Percentiles rank a stretch among this genome's conserved stretches.
phyloP scores from a whole-genome alignment of 371 early-diverging fungal genomes.

The Mucor piriformis region DNA sequence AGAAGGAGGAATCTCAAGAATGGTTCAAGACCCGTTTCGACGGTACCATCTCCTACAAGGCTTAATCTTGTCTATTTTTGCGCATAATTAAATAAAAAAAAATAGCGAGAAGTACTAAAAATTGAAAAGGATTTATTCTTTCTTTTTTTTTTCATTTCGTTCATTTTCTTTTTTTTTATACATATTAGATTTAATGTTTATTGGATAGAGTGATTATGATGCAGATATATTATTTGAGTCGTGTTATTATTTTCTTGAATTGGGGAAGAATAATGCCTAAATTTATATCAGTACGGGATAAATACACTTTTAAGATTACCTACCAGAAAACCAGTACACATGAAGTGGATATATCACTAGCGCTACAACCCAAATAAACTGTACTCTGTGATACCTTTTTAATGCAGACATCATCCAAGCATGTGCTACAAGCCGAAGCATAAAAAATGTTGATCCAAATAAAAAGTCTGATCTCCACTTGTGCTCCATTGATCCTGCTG shows the following conservation, averaged over 20 bases:
- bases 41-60: slow-evolving; percentile 20
- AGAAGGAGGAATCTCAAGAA: slow-evolving; percentile 54
- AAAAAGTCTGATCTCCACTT: slow-evolving; percentile 27
- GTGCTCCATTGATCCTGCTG: slow-evolving; percentile 26
- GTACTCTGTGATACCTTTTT: slow-evolving; percentile 28
- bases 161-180: not conserved
- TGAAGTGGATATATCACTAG: slow-evolving; percentile 33
- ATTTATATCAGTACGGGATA: not conserved
- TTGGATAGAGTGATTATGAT: too few species aligned
- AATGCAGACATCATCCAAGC: slow-evolving; percentile 32
- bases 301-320: not conserved
- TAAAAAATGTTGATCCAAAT: slow-evolving; percentile 36
- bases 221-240: too few species aligned
- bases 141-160: not conserved
- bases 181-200: too few species aligned
- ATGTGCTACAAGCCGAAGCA: slow-evolving; percentile 36
- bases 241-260: not conserved
- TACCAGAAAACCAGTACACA: slow-evolving; percentile 44
- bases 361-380: slow-evolving; percentile 30
- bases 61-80: slow-evolving; percentile 5
- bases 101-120: not conserved
- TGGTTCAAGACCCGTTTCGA: slow-evolving; percentile 31
- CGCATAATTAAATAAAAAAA: not conserved
- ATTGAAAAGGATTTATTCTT: not conserved
- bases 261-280: slow-evolving; percentile 3